Evolutionary conservation across 148 eudicot species (phyloP).

Genomic region (Spergularia marina): DNA sequence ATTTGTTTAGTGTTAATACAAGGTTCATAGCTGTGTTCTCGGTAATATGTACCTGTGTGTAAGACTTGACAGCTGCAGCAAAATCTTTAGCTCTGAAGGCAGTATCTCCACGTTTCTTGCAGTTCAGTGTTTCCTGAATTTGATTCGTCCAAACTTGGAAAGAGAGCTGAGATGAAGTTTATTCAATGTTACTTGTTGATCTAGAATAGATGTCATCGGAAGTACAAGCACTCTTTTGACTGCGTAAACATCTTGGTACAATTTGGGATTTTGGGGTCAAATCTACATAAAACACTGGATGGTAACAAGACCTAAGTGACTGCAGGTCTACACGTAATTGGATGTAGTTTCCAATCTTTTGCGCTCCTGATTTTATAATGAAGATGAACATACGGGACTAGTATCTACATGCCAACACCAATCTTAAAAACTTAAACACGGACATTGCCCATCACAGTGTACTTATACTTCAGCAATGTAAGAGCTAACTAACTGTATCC

Average conservation of each 20-base stretch:
- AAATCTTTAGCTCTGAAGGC: slow-evolving; percentile 69
- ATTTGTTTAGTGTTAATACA: not conserved
- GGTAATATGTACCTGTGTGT: slow-evolving; percentile 52
- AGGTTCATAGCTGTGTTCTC: not conserved
- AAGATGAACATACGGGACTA: too few relatives aligned
- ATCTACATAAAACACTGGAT: too few relatives aligned
- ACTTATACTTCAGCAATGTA: too few relatives aligned
- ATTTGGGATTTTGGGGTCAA: not conserved
- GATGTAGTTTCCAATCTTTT: too few relatives aligned
- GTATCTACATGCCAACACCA: too few relatives aligned
- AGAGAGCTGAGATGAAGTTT: slow-evolving; percentile 48
- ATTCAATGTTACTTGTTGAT: slow-evolving; percentile 1
- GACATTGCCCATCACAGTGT: too few relatives aligned
- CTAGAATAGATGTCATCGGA: not conserved
- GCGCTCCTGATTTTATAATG: too few relatives aligned
- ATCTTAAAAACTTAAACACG: too few relatives aligned
- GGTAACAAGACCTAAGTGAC: too few relatives aligned
- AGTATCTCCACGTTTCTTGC: slow-evolving; percentile 64
- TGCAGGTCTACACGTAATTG: too few relatives aligned
- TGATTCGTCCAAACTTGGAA: slow-evolving; percentile 75
- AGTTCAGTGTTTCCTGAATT: slow-evolving; percentile 68
- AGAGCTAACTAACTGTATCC: too few relatives aligned
- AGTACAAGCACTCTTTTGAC: too few relatives aligned
- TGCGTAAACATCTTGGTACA: not conserved
- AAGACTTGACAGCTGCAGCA: slow-evolving; percentile 50